phyloP scores from a whole-genome alignment of 2,329 filamentous ascomycete genomes.

The Ceratocystis papillata region DNA sequence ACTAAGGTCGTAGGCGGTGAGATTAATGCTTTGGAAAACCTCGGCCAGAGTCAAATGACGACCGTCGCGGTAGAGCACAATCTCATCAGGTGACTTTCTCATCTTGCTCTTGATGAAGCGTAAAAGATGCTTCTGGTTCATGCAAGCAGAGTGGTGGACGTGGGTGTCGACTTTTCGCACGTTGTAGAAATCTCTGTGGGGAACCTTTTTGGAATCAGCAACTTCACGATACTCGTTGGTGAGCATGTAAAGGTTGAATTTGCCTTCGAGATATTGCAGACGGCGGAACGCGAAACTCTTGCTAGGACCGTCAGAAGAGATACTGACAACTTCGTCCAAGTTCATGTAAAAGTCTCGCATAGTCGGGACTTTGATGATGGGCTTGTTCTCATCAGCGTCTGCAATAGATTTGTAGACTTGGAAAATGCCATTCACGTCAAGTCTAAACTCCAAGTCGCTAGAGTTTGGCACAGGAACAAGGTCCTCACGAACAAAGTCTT shows the following conservation, averaged over 20 bases:
- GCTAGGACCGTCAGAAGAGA: conserved; percentile 90
- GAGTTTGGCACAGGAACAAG: conserved; percentile 60
- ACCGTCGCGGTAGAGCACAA: conserved; percentile 83
- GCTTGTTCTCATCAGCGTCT: conserved; percentile 50
- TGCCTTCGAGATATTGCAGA: conserved; percentile 89
- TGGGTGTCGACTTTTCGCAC: conserved; percentile 98
- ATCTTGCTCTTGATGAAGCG: conserved; percentile 99
- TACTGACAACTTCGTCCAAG: conserved; percentile 69
- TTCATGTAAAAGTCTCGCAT: conserved; percentile 95
- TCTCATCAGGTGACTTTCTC: conserved; percentile 94
- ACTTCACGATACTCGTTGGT: conserved; percentile 97
- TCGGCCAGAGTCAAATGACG: conserved; percentile 83
- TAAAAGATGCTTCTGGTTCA: conserved; percentile 98
- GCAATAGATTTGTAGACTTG: conserved; percentile 69
- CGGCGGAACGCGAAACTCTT: conserved; percentile 96
- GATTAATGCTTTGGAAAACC: conserved; percentile 93
- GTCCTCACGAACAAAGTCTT: conserved; percentile 79
- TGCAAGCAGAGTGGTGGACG: conserved; percentile 97
- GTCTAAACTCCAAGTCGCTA: conserved; percentile 60
- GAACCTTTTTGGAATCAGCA: conserved; percentile 93
- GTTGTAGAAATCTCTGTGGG: conserved; percentile 98
- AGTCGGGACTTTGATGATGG: conserved; percentile 75
- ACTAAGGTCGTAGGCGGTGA: conserved; percentile 93
- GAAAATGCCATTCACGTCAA: conserved; percentile 80
- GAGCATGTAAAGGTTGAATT: conserved; percentile 88